Evolutionary conservation across 257 asterid genomes (phyloP).

Genomic region (Solanum habrochaites): DNA sequence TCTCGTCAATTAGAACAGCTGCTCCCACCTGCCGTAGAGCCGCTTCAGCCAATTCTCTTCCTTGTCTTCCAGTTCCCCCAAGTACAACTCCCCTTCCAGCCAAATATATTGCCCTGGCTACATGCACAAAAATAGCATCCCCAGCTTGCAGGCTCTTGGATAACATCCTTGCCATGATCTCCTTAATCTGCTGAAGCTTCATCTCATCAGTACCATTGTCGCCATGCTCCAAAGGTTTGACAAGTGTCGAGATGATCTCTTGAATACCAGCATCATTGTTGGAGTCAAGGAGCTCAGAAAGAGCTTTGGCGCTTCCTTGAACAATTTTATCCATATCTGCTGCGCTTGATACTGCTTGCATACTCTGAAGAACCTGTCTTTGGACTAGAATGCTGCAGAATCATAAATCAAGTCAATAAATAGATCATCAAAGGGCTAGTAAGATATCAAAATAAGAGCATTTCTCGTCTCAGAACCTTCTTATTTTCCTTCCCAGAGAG

Average conservation of each 20-base stretch:
- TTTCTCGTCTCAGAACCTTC: not conserved
- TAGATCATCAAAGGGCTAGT: not conserved
- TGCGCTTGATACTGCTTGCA: conserved; percentile 34
- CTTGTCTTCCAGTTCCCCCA: conserved; percentile 42
- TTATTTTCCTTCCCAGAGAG: not conserved
- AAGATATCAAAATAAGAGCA: not conserved
- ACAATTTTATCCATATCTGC: conserved; percentile 46
- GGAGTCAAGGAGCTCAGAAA: conserved; percentile 47
- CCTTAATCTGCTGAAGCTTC: conserved; percentile 39
- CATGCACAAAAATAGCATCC: conserved; percentile 46
- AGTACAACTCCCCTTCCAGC: conserved; percentile 59
- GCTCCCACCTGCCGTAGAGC: conserved; percentile 80
- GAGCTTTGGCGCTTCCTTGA: conserved; percentile 27
- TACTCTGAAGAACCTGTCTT: conserved; percentile 58
- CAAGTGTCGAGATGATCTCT: conserved; percentile 43
- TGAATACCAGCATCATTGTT: conserved; percentile 52
- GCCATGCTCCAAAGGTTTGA: conserved; percentile 8
- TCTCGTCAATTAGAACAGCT: conserved; percentile 27
- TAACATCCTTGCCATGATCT: conserved; percentile 70
- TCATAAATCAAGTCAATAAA: not conserved
- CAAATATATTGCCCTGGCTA: conserved; percentile 49
- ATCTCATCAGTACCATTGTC: conserved; percentile 3
- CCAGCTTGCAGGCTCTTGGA: conserved; percentile 74
- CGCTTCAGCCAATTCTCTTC: conserved; percentile 48
- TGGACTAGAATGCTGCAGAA: conserved; percentile 52